Conservation (phyloP, 495 filamentous ascomycete species). For the Aspergillus coremiiformis region DNA sequence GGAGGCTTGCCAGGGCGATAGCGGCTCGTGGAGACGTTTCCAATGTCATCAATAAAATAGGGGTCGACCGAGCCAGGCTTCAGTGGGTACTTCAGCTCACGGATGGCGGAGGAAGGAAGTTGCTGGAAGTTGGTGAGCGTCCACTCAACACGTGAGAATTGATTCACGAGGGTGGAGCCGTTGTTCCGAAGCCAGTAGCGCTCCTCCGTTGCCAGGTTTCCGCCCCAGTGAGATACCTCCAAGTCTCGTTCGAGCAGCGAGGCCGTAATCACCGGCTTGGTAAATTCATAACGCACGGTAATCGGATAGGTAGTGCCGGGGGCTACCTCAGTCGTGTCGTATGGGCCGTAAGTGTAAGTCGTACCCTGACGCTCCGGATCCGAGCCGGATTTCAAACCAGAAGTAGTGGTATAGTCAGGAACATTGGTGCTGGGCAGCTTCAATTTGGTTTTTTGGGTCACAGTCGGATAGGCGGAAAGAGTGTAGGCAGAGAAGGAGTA, state of each 20-base stretch:
- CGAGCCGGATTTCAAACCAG: conserved; percentile 53
- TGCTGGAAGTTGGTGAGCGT: conserved; percentile 64
- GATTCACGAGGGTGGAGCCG: conserved; percentile 71
- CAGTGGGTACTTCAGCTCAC: conserved; percentile 73
- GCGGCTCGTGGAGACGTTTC: conserved; percentile 89
- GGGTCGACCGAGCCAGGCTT: conserved; percentile 68
- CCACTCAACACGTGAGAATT: conserved; percentile 86
- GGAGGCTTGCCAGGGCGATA: conserved; percentile 63
- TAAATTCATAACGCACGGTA: conserved; percentile 89
- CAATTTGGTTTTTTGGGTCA: conserved; percentile 94
- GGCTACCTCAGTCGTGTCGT: conserved; percentile 56
- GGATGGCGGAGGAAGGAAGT: conserved; percentile 66
- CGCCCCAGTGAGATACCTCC: conserved; percentile 96
- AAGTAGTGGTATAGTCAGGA: conserved; percentile 74
- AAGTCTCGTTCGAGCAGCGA: conserved; percentile 76
- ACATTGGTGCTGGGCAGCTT: conserved; percentile 74
- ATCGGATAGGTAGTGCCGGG: conserved; percentile 66
- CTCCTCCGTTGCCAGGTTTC: conserved; percentile 90
- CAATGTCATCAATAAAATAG: conserved; percentile 95
- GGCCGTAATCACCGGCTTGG: conserved; percentile 75
- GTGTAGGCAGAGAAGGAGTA: conserved; percentile 78
- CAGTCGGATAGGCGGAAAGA: conserved; percentile 71
- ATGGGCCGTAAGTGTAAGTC: conserved; percentile 90
- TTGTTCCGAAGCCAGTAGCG: conserved; percentile 83
- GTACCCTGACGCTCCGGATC: conserved; percentile 79